These are phyloP conservation scores for Comarum palustre DNA, from an alignment of 306 rosid species.

Conservation along the genomic window DNA sequence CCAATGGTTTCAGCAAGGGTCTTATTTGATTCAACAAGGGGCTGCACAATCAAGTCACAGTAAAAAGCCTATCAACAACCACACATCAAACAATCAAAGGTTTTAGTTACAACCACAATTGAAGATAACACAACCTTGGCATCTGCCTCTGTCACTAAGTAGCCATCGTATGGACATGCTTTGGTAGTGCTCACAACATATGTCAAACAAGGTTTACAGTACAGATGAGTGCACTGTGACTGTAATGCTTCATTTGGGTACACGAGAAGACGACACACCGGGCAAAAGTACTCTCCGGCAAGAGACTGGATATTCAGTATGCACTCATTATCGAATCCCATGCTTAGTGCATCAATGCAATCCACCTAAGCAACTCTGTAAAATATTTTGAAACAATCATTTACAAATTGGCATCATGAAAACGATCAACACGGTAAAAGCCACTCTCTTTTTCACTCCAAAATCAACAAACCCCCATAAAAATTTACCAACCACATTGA, in stretches of 20 bases:
- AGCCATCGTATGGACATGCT: slow-evolving; percentile 98
- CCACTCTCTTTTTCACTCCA: not conserved
- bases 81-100: not conserved
- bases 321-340: slow-evolving; percentile 99
- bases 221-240: slow-evolving; percentile 90
- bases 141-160: slow-evolving; percentile 88
- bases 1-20: slow-evolving; percentile 85
- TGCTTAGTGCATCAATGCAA: slow-evolving; percentile 40
- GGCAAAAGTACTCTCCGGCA: slow-evolving; percentile 97
- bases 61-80: slow-evolving; percentile 1
- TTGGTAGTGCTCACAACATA: slow-evolving; percentile 72
- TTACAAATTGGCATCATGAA: not conserved
- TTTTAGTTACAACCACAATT: not conserved
- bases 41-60: slow-evolving; percentile 52
- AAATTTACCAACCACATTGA: not conserved
- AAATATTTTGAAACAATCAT: not conserved
- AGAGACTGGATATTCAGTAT: slow-evolving; percentile 89
- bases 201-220: slow-evolving; percentile 91
- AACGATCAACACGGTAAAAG: not conserved
- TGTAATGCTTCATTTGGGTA: slow-evolving; percentile 91
- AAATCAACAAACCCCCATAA: not conserved
- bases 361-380: slow-evolving; percentile 23
- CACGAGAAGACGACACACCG: slow-evolving; percentile 89
- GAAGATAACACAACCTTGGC: slow-evolving; percentile 59
- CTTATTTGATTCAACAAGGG: slow-evolving; percentile 70